Percentiles rank a stretch among this genome's conserved stretches.
phyloP scores from a whole-genome alignment of 331 rosid genomes.

The Quercus tomentella region DNA sequence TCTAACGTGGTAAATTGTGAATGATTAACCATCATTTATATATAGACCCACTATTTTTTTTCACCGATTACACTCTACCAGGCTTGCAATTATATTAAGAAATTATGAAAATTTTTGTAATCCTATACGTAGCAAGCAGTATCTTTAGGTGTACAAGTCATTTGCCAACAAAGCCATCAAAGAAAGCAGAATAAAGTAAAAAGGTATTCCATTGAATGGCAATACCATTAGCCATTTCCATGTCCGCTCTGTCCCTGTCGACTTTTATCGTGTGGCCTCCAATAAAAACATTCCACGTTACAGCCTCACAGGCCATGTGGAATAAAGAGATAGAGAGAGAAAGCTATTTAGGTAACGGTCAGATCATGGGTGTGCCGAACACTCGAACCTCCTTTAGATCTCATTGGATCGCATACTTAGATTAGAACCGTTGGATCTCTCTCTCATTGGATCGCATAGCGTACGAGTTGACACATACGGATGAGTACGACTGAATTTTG shows the following conservation, averaged over 20 bases:
- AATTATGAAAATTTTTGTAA: too few relatives aligned
- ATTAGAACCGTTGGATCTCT: not conserved
- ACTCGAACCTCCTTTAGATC: not conserved
- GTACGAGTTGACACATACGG: constrained; percentile 26
- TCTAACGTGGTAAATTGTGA: fast-evolving
- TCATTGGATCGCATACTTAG: not conserved
- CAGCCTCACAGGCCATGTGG: too few relatives aligned
- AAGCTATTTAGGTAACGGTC: not conserved
- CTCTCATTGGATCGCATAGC: not conserved
- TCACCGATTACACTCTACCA: fast-evolving
- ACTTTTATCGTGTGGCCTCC: not conserved
- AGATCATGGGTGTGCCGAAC: too few relatives aligned
- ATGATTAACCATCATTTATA: fast-evolving
- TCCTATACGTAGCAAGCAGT: too few relatives aligned
- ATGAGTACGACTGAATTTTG: constrained; percentile 1
- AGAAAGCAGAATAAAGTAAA: not conserved
- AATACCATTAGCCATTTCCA: not conserved
- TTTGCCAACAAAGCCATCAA: too few relatives aligned
- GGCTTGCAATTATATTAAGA: too few relatives aligned
- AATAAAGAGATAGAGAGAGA: too few relatives aligned
- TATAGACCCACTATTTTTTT: fast-evolving
- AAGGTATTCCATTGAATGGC: not conserved
- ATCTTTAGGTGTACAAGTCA: too few relatives aligned
- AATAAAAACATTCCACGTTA: not conserved
- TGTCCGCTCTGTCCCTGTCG: not conserved